A percentile compares a stretch with the other conserved stretches of the same genome.
phyloP scores from a whole-genome alignment of 495 filamentous ascomycete species.

The Platismatia glauca region DNA sequence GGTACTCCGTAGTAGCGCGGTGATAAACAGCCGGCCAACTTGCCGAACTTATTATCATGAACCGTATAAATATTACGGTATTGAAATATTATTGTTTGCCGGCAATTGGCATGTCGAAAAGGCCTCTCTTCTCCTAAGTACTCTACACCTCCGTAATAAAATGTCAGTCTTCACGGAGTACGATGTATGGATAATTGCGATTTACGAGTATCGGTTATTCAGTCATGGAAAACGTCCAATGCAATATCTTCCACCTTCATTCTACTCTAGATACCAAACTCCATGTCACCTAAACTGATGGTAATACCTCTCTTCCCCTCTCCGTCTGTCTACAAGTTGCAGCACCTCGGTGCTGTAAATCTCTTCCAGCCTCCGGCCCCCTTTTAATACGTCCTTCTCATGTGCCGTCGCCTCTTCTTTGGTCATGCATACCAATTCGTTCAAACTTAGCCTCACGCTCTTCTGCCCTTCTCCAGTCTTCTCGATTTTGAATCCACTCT shows the following conservation, averaged over 20 bases:
- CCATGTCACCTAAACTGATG: slow-evolving; percentile 38
- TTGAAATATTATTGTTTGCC: no score
- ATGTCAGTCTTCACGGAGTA: no score
- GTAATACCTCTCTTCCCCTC: slow-evolving; percentile 52
- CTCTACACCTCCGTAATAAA: no score
- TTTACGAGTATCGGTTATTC: no score
- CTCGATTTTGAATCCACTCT: slow-evolving; percentile 40
- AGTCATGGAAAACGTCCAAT: no score
- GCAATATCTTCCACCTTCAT: slow-evolving; percentile 10
- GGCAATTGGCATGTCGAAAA: no score
- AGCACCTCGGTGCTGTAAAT: slow-evolving; percentile 60
- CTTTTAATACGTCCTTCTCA: slow-evolving; percentile 70
- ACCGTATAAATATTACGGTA: no score
- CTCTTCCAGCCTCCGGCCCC: slow-evolving; percentile 55
- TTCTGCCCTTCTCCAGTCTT: slow-evolving; percentile 56
- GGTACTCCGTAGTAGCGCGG: no score
- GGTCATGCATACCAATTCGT: slow-evolving; percentile 87
- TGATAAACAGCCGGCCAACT: no score
- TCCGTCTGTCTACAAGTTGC: slow-evolving; percentile 52
- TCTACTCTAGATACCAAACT: neutral
- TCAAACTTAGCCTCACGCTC: slow-evolving; percentile 50
- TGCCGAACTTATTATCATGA: no score
- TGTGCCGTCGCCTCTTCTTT: slow-evolving; percentile 84
- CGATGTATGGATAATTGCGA: no score
- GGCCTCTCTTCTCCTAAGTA: no score